A percentile compares a stretch with the other conserved stretches of the same genome.
Evolutionary conservation across 148 eudicot species (phyloP).

Genomic region (Hydrangea macrophylla): DNA sequence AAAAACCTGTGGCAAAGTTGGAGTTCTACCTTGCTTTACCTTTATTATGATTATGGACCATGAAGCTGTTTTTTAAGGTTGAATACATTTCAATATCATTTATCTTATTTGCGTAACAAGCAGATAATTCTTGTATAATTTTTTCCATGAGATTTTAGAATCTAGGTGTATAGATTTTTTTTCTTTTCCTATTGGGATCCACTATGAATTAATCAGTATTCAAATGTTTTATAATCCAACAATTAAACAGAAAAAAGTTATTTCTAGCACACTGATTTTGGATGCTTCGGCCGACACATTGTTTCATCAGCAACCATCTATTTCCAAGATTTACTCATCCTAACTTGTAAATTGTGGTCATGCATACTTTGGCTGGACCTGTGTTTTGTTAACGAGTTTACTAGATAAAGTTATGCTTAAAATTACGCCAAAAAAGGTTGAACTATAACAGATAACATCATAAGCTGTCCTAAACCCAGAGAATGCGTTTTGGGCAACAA

Average conservation of each 20-base stretch:
- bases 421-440: no score
- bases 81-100: background rate
- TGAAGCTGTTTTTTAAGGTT: background rate
- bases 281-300: background rate
- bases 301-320: background rate
- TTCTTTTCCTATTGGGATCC: no score
- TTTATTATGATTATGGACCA: conserved; percentile 8
- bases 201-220: no score
- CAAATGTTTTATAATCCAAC: no score
- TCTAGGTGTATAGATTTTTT: background rate
- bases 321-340: background rate
- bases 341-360: background rate
- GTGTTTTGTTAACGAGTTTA: no score
- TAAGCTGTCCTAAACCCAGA: no score
- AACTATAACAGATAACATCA: no score
- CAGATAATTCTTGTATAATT: background rate
- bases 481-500: no score
- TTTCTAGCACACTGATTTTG: background rate
- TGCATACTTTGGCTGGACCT: no score
- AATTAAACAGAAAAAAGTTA: background rate
- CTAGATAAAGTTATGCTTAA: no score
- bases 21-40: background rate
- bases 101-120: background rate
- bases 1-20: background rate
- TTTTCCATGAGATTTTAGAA: background rate